Evolutionary conservation across 2,329 filamentous ascomycete genomes (phyloP).

Genomic region (Didymella arachidicola): DNA sequence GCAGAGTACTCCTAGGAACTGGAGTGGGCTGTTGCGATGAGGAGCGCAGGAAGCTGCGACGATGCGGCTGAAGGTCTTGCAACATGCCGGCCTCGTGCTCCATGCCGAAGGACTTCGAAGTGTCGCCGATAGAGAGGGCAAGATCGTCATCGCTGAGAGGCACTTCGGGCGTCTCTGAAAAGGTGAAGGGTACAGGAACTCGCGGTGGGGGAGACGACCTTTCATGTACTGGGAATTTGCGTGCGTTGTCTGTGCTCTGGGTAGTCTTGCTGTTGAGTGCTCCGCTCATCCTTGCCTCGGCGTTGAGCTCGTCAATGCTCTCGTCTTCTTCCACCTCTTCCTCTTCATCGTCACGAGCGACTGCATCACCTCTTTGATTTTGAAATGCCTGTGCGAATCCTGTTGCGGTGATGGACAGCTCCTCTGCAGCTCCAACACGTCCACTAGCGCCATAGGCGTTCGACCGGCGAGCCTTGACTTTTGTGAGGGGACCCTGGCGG

Average conservation of each 20-base stretch:
- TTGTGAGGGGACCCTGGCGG: slow-evolving; percentile 40
- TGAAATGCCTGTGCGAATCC: slow-evolving; percentile 47
- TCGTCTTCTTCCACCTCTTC: slow-evolving; percentile 28
- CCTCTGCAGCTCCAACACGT: slow-evolving; percentile 41
- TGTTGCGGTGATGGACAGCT: slow-evolving; percentile 35
- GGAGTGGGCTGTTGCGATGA: slow-evolving; percentile 16
- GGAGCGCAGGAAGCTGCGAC: slow-evolving; percentile 7
- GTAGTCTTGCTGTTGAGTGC: slow-evolving; percentile 12
- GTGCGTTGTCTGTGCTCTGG: background rate
- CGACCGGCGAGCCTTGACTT: slow-evolving; percentile 43
- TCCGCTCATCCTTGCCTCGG: slow-evolving; percentile 26
- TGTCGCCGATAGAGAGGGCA: slow-evolving; percentile 34
- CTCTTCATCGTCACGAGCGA: slow-evolving; percentile 25
- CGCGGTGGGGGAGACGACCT: slow-evolving; percentile 8
- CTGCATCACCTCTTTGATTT: slow-evolving; percentile 37
- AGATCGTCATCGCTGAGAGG: slow-evolving; percentile 33
- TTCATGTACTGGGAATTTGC: slow-evolving; percentile 21
- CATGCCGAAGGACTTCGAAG: slow-evolving; percentile 47
- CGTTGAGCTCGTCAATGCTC: slow-evolving; percentile 25
- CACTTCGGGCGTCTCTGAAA: slow-evolving; percentile 30
- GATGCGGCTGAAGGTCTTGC: background rate
- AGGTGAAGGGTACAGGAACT: background rate
- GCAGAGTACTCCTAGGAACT: slow-evolving; percentile 1
- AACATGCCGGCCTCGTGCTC: slow-evolving; percentile 46
- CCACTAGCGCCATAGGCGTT: slow-evolving; percentile 50